These are phyloP conservation scores for Botrytis cinerea DNA, from an alignment of 2,329 filamentous ascomycete species.

Conservation along the genomic window DNA sequence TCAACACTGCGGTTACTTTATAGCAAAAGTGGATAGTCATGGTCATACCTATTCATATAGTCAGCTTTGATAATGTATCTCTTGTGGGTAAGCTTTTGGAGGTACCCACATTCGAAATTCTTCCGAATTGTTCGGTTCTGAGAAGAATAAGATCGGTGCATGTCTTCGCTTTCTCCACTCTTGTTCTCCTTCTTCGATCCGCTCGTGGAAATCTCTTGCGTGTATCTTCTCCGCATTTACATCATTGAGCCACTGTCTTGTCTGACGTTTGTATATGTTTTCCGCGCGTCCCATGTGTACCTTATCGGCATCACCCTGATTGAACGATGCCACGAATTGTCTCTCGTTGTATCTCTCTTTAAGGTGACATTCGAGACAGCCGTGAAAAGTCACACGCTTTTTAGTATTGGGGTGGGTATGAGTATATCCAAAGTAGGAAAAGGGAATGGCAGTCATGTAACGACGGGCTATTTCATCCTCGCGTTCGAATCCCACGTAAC, in stretches of 20 bases:
- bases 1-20: neutral
- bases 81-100: neutral
- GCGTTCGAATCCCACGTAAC: neutral
- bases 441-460: slow-evolving; percentile 1
- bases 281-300: no score
- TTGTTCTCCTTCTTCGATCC: neutral
- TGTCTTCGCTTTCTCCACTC: neutral
- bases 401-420: neutral
- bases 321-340: neutral
- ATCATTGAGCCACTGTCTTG: slow-evolving; percentile 1
- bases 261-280: neutral
- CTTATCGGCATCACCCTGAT: no score
- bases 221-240: neutral
- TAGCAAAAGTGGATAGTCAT: neutral
- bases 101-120: neutral
- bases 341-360: neutral
- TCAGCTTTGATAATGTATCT: neutral
- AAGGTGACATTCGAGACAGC: neutral
- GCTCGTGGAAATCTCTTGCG: neutral
- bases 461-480: neutral
- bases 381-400: neutral
- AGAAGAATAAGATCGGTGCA: neutral
- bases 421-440: slow-evolving; percentile 1
- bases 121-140: neutral
- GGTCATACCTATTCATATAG: neutral